phyloP scores from a whole-genome alignment of 1,284 basidiomycete genomes.

The Tilletia indica region DNA sequence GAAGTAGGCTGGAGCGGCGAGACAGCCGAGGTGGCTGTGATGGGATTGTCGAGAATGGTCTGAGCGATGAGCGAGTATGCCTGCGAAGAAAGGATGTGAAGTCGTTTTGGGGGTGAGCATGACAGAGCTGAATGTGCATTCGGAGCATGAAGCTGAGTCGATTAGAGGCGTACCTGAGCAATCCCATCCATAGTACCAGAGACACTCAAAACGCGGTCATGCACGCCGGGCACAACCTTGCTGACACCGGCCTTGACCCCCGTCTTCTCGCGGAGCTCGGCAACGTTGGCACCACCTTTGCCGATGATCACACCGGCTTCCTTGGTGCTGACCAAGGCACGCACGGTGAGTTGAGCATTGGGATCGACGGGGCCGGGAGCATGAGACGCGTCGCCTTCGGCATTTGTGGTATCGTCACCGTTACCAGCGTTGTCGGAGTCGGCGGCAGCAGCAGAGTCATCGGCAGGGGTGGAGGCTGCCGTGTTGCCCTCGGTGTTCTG shows the following conservation, averaged over 20 bases:
- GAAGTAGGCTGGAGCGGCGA: slow-evolving; percentile 66
- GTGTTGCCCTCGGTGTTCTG: background rate
- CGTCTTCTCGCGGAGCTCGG: slow-evolving; percentile 87
- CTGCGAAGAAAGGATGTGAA: slow-evolving; percentile 58
- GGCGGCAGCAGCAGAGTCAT: background rate
- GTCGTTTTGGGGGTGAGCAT: background rate
- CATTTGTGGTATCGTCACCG: background rate
- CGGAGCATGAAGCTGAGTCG: background rate
- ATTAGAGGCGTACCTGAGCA: slow-evolving; percentile 67
- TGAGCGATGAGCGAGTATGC: slow-evolving; percentile 92
- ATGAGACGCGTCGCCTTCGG: background rate
- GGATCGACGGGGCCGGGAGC: slow-evolving; percentile 30
- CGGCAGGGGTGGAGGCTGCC: background rate
- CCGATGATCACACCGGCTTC: slow-evolving; percentile 61
- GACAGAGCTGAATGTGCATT: slow-evolving; percentile 20
- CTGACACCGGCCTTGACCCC: slow-evolving; percentile 97
- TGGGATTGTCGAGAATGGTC: slow-evolving; percentile 73
- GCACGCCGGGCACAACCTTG: slow-evolving; percentile 95
- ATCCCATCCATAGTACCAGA: slow-evolving; percentile 86
- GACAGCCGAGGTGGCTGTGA: slow-evolving; percentile 58
- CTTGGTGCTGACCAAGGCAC: slow-evolving; percentile 51
- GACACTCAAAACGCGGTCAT: slow-evolving; percentile 93
- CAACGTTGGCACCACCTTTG: slow-evolving; percentile 93
- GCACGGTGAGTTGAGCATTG: slow-evolving; percentile 40
- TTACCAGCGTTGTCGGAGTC: background rate